phyloP scores from a whole-genome alignment of 208 protist species.

The Vickermania ingenoplastis region DNA sequence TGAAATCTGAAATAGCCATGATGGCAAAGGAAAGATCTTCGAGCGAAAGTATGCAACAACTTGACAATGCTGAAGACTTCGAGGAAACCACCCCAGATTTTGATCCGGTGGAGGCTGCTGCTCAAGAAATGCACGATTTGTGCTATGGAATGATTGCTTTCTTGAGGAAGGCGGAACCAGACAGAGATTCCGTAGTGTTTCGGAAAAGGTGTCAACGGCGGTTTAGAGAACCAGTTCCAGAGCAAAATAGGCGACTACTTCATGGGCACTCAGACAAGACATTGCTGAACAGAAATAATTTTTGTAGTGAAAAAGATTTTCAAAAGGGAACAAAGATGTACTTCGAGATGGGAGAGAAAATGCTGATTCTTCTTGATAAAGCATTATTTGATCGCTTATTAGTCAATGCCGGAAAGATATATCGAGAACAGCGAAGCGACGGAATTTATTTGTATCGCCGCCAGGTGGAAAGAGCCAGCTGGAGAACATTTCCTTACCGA shows the following conservation, averaged over 20 bases:
- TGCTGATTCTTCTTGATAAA: constrained; percentile 64
- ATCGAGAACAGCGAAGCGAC: constrained; percentile 47
- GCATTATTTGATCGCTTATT: constrained; percentile 70
- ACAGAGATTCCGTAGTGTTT: constrained; percentile 45
- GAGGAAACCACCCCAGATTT: too few species aligned
- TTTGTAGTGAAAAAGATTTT: constrained; percentile 43
- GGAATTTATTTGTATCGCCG: constrained; percentile 47
- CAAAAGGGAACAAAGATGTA: constrained; percentile 53
- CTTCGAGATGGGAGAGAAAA: constrained; percentile 68
- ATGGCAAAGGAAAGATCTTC: too few species aligned
- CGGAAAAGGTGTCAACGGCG: constrained; percentile 45
- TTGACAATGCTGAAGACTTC: too few species aligned
- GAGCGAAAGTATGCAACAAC: too few species aligned
- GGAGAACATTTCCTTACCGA: constrained; percentile 69
- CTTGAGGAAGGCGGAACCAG: constrained; percentile 56
- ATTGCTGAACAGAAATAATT: constrained; percentile 43
- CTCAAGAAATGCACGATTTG: constrained; percentile 85
- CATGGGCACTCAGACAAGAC: constrained; percentile 47
- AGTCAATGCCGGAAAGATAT: constrained; percentile 55
- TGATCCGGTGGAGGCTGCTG: constrained; percentile 83
- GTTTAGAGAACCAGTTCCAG: constrained; percentile 73
- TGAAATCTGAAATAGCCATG: too few species aligned
- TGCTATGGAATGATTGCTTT: constrained; percentile 76
- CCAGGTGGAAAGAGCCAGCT: constrained; percentile 45
- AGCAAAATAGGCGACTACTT: constrained; percentile 54